Evolutionary conservation across 257 asterid species (phyloP), one percentile per base, ranked within the genome.

Genomic region (Petunia axillaris): DNA sequence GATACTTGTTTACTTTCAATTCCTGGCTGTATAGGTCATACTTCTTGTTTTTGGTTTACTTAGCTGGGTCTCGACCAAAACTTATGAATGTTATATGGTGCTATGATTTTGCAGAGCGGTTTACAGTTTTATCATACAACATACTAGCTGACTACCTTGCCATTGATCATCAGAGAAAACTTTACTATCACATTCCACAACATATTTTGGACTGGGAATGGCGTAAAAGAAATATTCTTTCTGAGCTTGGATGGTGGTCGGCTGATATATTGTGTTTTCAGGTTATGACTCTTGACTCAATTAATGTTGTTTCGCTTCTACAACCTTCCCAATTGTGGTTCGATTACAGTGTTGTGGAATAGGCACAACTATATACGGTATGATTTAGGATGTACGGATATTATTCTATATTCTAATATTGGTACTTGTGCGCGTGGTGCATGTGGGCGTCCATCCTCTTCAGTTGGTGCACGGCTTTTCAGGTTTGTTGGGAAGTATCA

Each of bases 191-290:
- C 83, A 81, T 95, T 87, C 99, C 97, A 66, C 87, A 64, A 57
- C 82, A 90, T 84, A 88, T 95, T 81, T 76, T 95, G 91, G 93
- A 91, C 85, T 95, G 99, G 99, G 88, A 88, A 68, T 89, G 97
- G 96, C 97, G 99, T 76, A 95, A 86, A 88, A 90, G 86, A 85
- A 92, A 86, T 82, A 86, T 93, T 81, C 15, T 81, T 71, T 93
- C 94, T 89, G 99, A 95, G 94, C 95, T 95, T 85, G 97, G 97
- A 84, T 90, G 94, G 64, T 95, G 99, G 99, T 93, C 99, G 79
- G 92, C 99, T 84, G 98, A 95, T 87, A 90, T 95, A 88, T 79
- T 93, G 81, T 95, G 99, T 83, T 85, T 95, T 41, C 99, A 95
- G 99, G 99, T 95, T 80, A 79, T 64, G 62, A 71, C 53, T 16